Evolutionary conservation across 257 asterid species (phyloP).

Genomic region (Echites panduratus): DNA sequence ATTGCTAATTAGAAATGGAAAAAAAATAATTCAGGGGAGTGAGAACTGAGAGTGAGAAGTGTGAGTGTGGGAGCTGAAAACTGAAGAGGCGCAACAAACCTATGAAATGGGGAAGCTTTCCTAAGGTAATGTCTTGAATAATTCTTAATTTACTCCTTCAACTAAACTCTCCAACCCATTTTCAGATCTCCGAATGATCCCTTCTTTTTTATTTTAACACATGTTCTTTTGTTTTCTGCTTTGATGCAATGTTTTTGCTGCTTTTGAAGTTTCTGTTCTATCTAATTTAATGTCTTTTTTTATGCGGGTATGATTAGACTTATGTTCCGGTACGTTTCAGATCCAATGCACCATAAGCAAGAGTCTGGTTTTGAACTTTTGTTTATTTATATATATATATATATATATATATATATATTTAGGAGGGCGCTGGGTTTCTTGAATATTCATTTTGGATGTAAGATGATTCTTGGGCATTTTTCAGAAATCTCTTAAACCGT

Average conservation of each 20-base stretch:
- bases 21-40: background rate
- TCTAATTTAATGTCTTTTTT: conserved; percentile 3
- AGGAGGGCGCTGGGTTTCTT: background rate
- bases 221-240: background rate
- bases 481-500: background rate
- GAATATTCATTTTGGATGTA: background rate
- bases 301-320: background rate
- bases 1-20: background rate
- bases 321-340: conserved; percentile 16
- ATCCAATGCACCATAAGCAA: conserved; percentile 10
- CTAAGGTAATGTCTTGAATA: conserved; percentile 1
- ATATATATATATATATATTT: too few species aligned
- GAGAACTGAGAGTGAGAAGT: background rate
- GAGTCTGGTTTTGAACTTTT: background rate
- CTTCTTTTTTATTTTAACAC: background rate
- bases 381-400: background rate
- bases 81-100: background rate
- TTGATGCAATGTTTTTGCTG: background rate
- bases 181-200: conserved; percentile 4
- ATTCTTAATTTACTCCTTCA: background rate
- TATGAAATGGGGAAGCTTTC: background rate
- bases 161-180: background rate
- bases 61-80: conserved; percentile 6
- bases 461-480: background rate
- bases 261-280: background rate